Base-by-base conservation (phyloP, 305 asterid genomes). In the Fraxinus sp. region DNA sequence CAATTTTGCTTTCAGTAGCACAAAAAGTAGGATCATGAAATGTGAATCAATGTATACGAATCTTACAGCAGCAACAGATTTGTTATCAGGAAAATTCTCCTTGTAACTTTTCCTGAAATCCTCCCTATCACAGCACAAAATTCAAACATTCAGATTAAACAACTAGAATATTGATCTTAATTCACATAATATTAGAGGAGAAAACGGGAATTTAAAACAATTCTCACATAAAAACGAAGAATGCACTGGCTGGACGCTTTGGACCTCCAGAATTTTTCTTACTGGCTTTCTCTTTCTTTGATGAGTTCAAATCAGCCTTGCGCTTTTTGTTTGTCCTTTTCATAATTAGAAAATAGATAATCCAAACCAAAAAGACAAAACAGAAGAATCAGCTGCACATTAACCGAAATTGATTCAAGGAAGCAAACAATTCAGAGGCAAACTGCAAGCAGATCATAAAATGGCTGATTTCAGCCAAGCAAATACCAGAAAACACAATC, bases 11-110 rank as follows among this genome's bases (percentile, higher is more conserved):
- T 55, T 55, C 64, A 55, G 24, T 55, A n/a, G 64, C 20, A 5
- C 26, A 16, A n/a, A n/a, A 52, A 52, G 7, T 52, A 13, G 18
- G 22, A n/a, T 5, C 24, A n/a, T 55, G 64, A 55, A 55, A n/a
- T n/a, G 10, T n/a, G 64, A 55, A 55, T 55, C 64, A n/a, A 16
- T 16, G 18, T n/a, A 55, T 5, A 30, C 57, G 13, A 10, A 71
- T 79, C 83, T 41, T 49, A 79, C 83, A 49, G 18, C 62, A 59
- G 83, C 81, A 33, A 83, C 70, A 64, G 86, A 83, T 80, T 79
- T 83, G 78, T 79, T 83, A 66, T 83, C 86, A 74, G 86, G 86
- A 79, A 83, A 79, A 22, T 83, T 83, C 83, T 83, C 83, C 86
- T 83, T 83, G 81, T 79, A 83, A 36, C 33, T 79, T 80, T 79